Base-by-base conservation (phyloP, 176 grass and related monocot genomes). In the Rhynchospora pubera region DNA sequence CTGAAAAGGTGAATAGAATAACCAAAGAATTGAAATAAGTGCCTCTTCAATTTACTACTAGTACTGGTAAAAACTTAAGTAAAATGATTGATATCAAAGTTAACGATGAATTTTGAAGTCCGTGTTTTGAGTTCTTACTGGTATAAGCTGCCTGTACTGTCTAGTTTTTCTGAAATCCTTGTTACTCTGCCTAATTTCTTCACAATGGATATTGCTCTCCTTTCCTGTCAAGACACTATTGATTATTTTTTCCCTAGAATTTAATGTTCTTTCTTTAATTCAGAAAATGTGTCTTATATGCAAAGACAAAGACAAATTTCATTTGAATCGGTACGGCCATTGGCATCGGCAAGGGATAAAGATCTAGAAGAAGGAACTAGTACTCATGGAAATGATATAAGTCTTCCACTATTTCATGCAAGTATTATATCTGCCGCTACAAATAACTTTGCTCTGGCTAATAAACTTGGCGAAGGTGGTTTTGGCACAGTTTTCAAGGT, bases 401-500 rank as follows among this genome's bases (percentile, higher is more conserved):
- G 88, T 6, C 53, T 97, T 74, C 87, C 85, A 62, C 82, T 84
- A 16, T 87, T 86, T 26, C 88, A 91, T 80, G 72, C 90, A 23
- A 60, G 24, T 52, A 23, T 84, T 0, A 87, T 91, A 30, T 69
- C 73, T 26, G 52, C 47, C 7, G 89, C 91, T 78, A 97, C 93
- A 12, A 63, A 84, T 84, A 92, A 87, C 34, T 97, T 93, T 18
- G 73, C 91, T 9, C 12, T 50, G 0, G 75, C 78, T 43, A 83
- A 70, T 32, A 97, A 91, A 86, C 90, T 93, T 2, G 93, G 93
- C 0, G 85, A 89, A 83, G 93, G 93, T 15, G 93, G 93, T 10
- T 97, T 97, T 58, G 93, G 91, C 3, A 0, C 84, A 0, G 93
- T 97, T 21, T 97, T 88, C 64, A 93, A 86, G 93, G 93, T 97